phyloP scores from a whole-genome alignment of 371 early-diverging fungal genomes.

The Chytridium lagenaria region DNA sequence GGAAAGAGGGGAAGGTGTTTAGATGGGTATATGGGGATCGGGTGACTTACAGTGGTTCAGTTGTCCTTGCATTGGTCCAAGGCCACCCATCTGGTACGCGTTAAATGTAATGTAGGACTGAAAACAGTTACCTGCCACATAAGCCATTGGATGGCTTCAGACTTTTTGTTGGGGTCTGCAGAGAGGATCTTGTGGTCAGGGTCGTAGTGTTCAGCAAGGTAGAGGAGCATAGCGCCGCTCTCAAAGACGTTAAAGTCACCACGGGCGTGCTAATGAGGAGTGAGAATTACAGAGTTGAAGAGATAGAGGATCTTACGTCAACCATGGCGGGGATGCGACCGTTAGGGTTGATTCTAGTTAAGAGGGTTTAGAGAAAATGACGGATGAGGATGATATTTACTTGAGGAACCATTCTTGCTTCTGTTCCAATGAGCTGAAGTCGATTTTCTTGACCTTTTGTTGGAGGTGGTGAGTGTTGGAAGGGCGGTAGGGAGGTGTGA shows the following conservation, averaged over 20 bases:
- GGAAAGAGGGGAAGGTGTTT: too few species aligned
- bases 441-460: slow-evolving; percentile 32
- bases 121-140: slow-evolving; percentile 56
- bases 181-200: slow-evolving; percentile 52
- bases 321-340: slow-evolving; percentile 61
- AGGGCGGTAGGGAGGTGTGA: neutral
- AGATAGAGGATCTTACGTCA: too few species aligned
- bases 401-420: slow-evolving; percentile 61
- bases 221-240: slow-evolving; percentile 61
- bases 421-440: slow-evolving; percentile 53
- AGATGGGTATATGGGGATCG: too few species aligned
- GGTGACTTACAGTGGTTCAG: slow-evolving; percentile 60
- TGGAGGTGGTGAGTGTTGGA: too few species aligned
- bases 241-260: slow-evolving; percentile 61
- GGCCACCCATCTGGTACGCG: slow-evolving; percentile 49
- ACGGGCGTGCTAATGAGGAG: slow-evolving; percentile 12
- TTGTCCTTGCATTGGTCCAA: slow-evolving; percentile 52
- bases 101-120: neutral
- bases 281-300: neutral
- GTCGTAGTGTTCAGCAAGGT: slow-evolving; percentile 60
- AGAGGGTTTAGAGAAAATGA: neutral
- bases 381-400: slow-evolving; percentile 10
- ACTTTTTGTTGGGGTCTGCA: slow-evolving; percentile 48
- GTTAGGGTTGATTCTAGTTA: slow-evolving; percentile 54
- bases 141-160: slow-evolving; percentile 58